Base-by-base conservation (phyloP, 768 basidiomycete species). In the Lenzites betulinus region DNA sequence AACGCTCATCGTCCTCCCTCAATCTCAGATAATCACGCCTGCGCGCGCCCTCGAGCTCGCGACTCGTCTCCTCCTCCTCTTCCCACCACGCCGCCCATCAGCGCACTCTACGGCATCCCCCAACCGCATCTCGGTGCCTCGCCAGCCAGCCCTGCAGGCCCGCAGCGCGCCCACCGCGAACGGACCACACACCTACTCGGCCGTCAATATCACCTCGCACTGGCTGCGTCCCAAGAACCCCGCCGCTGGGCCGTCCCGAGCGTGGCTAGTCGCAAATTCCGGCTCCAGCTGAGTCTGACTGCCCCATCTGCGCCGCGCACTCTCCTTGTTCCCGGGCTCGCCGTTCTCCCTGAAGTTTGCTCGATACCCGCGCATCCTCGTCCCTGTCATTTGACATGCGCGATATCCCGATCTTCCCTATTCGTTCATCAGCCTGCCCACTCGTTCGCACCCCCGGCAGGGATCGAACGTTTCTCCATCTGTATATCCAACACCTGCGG, bases 151-250 rank as follows among this genome's bases (percentile, higher is more conserved):
- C 42, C 12, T 43, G 42, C 18, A 20, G 1, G 42, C 18, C 7
- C 7, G 51, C 60, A 57, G 47, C 41, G 46, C 49, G 54, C 54
- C 30, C 60, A 22, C 46, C 7, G n/a, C 13, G 26, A 30, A 12
- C 22, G n/a, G n/a, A 41, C 47, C 44, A 18, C 36, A 48, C 36
- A 38, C 33, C 28, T 25, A 15, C 11, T 49, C 36, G 48, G 47
- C 23, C 39, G 6, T 54, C 39, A 23, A 50, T 38, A 50, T 51
- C 49, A 42, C 26, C 50, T 43, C 30, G 48, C 56, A 43, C 26
- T 30, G 56, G 33, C 51, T 30, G 7, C 9, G 15, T 54, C 54
- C 26, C 60, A 61, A 41, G 60, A 41, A 61, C 7, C 48, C 60
- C 60, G 60, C 43, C 41, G 22, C 38, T 44, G 47, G 22, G 33